Percentiles rank a stretch among this genome's conserved stretches.
Evolutionary conservation across 805 yeast genomes (phyloP).

Genomic region (Zygosaccharomyces pseudorouxii): DNA sequence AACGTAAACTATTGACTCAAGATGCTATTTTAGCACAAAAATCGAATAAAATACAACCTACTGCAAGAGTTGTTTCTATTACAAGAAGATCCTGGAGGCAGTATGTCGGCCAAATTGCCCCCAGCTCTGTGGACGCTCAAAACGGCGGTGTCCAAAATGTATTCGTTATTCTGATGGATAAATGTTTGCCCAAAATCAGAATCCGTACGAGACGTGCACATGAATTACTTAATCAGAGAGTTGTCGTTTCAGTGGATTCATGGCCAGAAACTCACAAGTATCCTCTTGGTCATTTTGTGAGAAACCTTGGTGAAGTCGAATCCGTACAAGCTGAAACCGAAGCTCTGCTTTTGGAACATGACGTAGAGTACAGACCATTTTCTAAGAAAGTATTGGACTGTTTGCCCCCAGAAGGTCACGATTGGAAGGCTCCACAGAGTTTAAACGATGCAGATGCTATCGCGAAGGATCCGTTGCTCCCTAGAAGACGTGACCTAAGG

Average conservation of each 20-base stretch:
- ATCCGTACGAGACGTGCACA: constrained; percentile 83
- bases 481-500: constrained; percentile 75
- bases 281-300: constrained; percentile 93
- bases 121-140: constrained; percentile 60
- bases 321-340: constrained; percentile 94
- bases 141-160: constrained; percentile 67
- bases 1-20: constrained; percentile 62
- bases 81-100: constrained; percentile 90
- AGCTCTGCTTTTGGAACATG: constrained; percentile 88
- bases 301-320: constrained; percentile 85
- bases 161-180: constrained; percentile 85
- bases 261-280: constrained; percentile 83
- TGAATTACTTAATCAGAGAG: constrained; percentile 80
- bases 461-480: constrained; percentile 42
- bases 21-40: constrained; percentile 66
- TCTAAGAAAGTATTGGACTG: constrained; percentile 88
- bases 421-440: constrained; percentile 82
- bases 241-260: constrained; percentile 85
- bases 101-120: constrained; percentile 90
- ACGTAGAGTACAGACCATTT: constrained; percentile 94
- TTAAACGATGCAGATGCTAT: constrained; percentile 51
- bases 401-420: constrained; percentile 87
- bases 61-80: constrained; percentile 87
- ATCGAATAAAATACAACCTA: constrained; percentile 65
- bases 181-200: constrained; percentile 77